Conservation (phyloP, 1,284 basidiomycete genomes). For the Amylostereum chailletii region DNA sequence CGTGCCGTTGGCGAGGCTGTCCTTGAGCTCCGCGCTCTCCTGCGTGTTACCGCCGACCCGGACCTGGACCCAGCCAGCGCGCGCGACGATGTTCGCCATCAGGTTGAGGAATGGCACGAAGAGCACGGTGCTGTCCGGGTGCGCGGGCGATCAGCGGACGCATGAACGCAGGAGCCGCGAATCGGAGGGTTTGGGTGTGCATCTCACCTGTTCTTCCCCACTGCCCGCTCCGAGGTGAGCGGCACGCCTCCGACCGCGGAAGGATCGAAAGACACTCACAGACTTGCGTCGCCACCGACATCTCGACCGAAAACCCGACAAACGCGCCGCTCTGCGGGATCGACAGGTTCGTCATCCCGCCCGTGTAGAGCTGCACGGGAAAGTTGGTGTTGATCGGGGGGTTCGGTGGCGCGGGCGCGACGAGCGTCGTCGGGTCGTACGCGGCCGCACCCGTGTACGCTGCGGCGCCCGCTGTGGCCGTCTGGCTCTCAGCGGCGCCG, state of each 20-base stretch:
- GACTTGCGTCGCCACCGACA: conserved; percentile 33
- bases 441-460: conserved; percentile 33
- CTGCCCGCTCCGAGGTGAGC: conserved; percentile 2
- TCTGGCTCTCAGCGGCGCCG: background rate
- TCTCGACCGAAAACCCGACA: conserved; percentile 39
- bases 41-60: conserved; percentile 77
- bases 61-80: conserved; percentile 48
- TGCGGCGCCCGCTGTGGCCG: conserved; percentile 17
- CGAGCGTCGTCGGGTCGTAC: conserved; percentile 34
- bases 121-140: conserved; percentile 31
- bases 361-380: conserved; percentile 30
- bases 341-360: conserved; percentile 23
- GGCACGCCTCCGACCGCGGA: background rate
- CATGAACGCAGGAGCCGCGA: background rate
- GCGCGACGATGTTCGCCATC: conserved; percentile 54
- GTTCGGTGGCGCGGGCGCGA: conserved; percentile 31
- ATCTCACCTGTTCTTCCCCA: conserved; percentile 16
- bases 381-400: conserved; percentile 31
- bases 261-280: conserved; percentile 18
- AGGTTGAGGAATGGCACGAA: conserved; percentile 69
- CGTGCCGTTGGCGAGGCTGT: conserved; percentile 14
- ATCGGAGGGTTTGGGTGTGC: background rate
- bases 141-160: background rate
- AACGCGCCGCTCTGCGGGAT: conserved; percentile 27
- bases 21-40: conserved; percentile 37